Percentiles rank a stretch among this genome's conserved stretches.
These are phyloP conservation scores for Penicillium occitanis DNA, from an alignment of 2,329 filamentous ascomycete species.

Conservation along the genomic window DNA sequence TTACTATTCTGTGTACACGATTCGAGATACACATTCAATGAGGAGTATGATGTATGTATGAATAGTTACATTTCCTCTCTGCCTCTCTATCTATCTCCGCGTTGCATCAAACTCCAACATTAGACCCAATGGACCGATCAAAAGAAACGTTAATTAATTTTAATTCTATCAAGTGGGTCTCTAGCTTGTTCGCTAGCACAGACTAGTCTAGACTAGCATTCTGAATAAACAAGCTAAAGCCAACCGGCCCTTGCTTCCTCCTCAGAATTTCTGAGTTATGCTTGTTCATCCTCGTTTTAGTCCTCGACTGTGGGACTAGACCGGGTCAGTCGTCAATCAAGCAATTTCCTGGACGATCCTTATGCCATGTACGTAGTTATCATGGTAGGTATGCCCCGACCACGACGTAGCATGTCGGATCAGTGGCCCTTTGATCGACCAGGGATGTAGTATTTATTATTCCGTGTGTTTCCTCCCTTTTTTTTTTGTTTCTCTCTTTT, in stretches of 20 bases:
- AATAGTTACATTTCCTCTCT: not conserved
- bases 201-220: not conserved
- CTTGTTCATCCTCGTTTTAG: not conserved
- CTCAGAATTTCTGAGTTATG: not conserved
- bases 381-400: not conserved
- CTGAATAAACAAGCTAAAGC: not conserved
- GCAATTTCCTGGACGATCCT: constrained; percentile 4
- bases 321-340: not conserved
- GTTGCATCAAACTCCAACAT: not conserved
- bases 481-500: not conserved
- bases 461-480: not conserved
- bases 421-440: not conserved
- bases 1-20: not conserved
- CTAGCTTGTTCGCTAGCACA: not conserved
- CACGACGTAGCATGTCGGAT: constrained; percentile 6
- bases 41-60: not conserved
- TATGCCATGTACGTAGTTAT: not conserved
- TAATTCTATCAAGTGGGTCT: not conserved
- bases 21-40: not conserved
- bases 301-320: not conserved
- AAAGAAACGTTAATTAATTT: constrained; percentile 6
- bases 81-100: not conserved
- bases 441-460: constrained; percentile 13
- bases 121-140: not conserved
- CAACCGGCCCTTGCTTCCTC: not conserved